These are phyloP conservation scores for Leishmania arabica DNA, from an alignment of 208 protist genomes.

Conservation along the genomic window DNA sequence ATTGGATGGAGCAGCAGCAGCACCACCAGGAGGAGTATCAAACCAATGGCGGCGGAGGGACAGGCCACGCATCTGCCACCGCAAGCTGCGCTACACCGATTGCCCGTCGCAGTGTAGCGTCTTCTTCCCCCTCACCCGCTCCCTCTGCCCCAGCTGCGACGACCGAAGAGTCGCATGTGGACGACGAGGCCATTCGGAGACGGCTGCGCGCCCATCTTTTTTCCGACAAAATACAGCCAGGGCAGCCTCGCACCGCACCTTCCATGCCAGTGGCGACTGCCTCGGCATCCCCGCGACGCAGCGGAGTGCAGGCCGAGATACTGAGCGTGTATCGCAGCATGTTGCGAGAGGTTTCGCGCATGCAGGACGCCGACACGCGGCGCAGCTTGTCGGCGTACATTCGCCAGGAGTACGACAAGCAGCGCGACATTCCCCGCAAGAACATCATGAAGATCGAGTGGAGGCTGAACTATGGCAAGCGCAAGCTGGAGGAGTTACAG, in stretches of 20 bases:
- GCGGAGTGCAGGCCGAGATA: slow-evolving; percentile 82
- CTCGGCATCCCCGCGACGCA: slow-evolving; percentile 40
- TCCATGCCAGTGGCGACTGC: neutral
- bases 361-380: slow-evolving; percentile 65
- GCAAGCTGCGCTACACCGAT: slow-evolving; percentile 3
- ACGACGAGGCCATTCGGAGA: slow-evolving; percentile 22
- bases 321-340: slow-evolving; percentile 70
- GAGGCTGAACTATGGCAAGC: slow-evolving; percentile 74
- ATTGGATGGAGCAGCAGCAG: slow-evolving; percentile 22
- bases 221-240: neutral
- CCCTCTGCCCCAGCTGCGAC: neutral
- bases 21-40: slow-evolving; percentile 1
- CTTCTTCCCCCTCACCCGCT: neutral
- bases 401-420: slow-evolving; percentile 71
- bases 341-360: slow-evolving; percentile 54
- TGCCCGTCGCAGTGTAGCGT: neutral
- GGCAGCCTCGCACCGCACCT: neutral
- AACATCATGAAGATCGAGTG: slow-evolving; percentile 84
- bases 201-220: slow-evolving; percentile 25
- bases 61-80: neutral
- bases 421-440: slow-evolving; percentile 57
- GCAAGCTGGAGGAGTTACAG: slow-evolving; percentile 86
- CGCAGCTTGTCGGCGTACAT: slow-evolving; percentile 56
- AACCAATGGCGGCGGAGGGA: neutral
- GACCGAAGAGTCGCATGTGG: neutral